Evolutionary conservation across 192 early-diverging fungal genomes (phyloP).

Genomic region (Coemansia sp.): DNA sequence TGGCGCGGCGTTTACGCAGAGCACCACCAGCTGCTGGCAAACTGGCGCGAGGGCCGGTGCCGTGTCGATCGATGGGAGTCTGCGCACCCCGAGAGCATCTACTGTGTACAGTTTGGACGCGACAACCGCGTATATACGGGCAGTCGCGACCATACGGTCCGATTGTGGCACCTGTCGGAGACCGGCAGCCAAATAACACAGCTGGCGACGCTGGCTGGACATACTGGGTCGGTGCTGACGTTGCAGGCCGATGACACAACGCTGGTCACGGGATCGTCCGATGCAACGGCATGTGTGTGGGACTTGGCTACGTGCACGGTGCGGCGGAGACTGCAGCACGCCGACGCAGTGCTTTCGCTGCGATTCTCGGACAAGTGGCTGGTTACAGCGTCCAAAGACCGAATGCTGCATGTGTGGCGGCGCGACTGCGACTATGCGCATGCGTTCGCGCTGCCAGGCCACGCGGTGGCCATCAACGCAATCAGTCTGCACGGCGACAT

Average conservation of each 20-base stretch:
- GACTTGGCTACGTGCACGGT: slow-evolving; percentile 61
- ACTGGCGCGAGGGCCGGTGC: slow-evolving; percentile 73
- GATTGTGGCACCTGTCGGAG: slow-evolving; percentile 75
- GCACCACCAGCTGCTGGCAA: slow-evolving; percentile 60
- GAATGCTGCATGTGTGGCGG: slow-evolving; percentile 80
- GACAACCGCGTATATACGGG: slow-evolving; percentile 68
- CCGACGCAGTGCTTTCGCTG: slow-evolving; percentile 72
- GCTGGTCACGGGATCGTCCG: slow-evolving; percentile 72
- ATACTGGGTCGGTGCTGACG: slow-evolving; percentile 80
- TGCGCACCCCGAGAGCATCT: slow-evolving; percentile 83
- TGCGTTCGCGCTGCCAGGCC: slow-evolving; percentile 66
- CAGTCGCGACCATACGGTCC: slow-evolving; percentile 68
- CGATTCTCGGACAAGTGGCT: slow-evolving; percentile 72
- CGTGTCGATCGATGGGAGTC: slow-evolving; percentile 59
- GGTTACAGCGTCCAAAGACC: slow-evolving; percentile 83
- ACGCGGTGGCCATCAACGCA: slow-evolving; percentile 82
- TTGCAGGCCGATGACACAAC: slow-evolving; percentile 71
- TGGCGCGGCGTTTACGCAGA: slow-evolving; percentile 77
- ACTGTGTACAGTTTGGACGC: slow-evolving; percentile 77
- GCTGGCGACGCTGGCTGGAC: slow-evolving; percentile 65
- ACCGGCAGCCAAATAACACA: slow-evolving; percentile 44
- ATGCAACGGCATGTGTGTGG: slow-evolving; percentile 70
- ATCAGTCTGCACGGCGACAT: slow-evolving; percentile 64
- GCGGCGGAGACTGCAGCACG: slow-evolving; percentile 58
- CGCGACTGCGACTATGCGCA: slow-evolving; percentile 34